phyloP scores from a whole-genome alignment of 1,284 basidiomycete genomes.

The Ceraceosorus bombacis region DNA sequence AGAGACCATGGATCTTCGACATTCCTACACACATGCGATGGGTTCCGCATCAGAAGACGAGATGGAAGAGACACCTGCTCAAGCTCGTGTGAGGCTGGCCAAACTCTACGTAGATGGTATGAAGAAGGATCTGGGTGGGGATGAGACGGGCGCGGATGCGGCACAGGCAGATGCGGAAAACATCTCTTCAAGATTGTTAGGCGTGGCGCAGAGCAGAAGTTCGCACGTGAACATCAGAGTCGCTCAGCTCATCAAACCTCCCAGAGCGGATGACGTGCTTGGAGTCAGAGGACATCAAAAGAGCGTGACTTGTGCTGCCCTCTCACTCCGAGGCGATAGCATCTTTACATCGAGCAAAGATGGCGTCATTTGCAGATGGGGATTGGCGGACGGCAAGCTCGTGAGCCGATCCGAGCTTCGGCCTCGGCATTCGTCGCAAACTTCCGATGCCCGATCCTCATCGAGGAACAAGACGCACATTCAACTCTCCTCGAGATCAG shows the following conservation, averaged over 20 bases:
- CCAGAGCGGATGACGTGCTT: background rate
- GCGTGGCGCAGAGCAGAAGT: conserved; percentile 35
- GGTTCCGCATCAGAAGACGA: conserved; percentile 31
- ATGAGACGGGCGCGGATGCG: background rate
- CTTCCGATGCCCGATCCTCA: background rate
- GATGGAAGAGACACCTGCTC: conserved; percentile 69
- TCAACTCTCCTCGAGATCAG: conserved; percentile 1
- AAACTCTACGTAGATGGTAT: conserved; percentile 82
- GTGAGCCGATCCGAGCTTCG: conserved; percentile 2
- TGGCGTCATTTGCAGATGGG: conserved; percentile 40
- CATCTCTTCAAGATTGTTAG: conserved; percentile 74
- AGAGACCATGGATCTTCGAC: conserved; percentile 39
- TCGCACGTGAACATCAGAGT: conserved; percentile 70
- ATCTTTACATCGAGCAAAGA: conserved; percentile 51
- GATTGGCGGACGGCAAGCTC: conserved; percentile 39
- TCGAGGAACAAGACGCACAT: background rate
- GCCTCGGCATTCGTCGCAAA: too few relatives aligned
- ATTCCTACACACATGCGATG: conserved; percentile 21
- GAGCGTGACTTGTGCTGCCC: conserved; percentile 67
- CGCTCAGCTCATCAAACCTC: conserved; percentile 34
- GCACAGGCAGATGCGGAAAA: conserved; percentile 64
- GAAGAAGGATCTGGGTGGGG: background rate
- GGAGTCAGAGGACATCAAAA: conserved; percentile 58
- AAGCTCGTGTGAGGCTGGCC: conserved; percentile 83
- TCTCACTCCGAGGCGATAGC: conserved; percentile 61